Conservation (phyloP, 805 yeast genomes). For the Metschnikowia similis region DNA sequence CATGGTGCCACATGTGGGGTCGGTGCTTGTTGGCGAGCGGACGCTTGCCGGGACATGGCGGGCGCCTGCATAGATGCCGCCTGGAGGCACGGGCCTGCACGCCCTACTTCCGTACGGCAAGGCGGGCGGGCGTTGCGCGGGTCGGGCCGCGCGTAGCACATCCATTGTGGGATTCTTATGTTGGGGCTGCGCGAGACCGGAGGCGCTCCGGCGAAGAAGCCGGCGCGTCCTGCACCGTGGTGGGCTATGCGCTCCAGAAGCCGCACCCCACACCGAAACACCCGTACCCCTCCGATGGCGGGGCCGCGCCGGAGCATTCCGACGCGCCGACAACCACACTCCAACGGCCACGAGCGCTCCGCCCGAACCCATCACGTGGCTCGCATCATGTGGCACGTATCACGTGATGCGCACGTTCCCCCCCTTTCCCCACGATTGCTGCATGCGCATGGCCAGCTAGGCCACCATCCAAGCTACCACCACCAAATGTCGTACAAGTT, state of each 20-base stretch:
- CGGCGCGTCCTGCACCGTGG: not conserved
- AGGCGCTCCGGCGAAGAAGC: not conserved
- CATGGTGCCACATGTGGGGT: not conserved
- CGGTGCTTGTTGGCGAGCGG: not conserved
- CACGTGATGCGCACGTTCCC: too few species aligned
- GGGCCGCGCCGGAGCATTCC: not conserved
- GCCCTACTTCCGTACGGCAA: too few species aligned
- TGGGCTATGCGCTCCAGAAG: not conserved
- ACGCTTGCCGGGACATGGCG: not conserved
- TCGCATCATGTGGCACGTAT: not conserved
- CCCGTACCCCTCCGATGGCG: not conserved
- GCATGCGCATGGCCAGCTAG: too few species aligned
- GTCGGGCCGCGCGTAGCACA: too few species aligned
- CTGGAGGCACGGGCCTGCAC: too few species aligned
- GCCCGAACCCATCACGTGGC: too few species aligned
- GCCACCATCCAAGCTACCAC: not conserved
- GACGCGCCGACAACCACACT: too few species aligned
- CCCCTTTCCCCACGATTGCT: too few species aligned
- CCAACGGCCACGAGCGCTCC: too few species aligned
- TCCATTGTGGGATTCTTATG: not conserved
- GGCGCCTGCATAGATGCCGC: too few species aligned
- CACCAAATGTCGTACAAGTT: conserved; percentile 13
- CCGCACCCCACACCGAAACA: not conserved
- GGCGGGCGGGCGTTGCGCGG: too few species aligned
- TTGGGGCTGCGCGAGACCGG: not conserved